Percentiles rank a stretch among this genome's conserved stretches.
Conservation (phyloP, 73 alveolate species). For the Tetrahymena borealis region DNA sequence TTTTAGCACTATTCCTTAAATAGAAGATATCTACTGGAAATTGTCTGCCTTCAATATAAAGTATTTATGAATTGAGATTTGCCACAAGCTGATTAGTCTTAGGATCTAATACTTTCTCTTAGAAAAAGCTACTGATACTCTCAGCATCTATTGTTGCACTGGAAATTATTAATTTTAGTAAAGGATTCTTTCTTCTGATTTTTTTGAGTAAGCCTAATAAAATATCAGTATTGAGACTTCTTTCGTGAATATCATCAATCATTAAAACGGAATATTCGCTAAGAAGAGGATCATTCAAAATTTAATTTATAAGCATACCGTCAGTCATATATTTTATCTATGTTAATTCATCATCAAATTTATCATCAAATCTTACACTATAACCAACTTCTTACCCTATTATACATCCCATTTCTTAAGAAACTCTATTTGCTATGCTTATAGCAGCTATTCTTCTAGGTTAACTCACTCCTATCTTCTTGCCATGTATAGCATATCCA, state of each 20-base stretch:
- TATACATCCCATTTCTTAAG: constrained; percentile 66
- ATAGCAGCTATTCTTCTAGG: constrained; percentile 87
- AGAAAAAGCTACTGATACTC: constrained; percentile 57
- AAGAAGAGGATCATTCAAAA: constrained; percentile 73
- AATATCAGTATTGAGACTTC: constrained; percentile 81
- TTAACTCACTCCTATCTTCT: constrained; percentile 66
- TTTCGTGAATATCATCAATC: constrained; percentile 90
- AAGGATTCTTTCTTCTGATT: constrained; percentile 65
- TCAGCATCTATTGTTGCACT: constrained; percentile 83
- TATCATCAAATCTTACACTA: constrained; percentile 82
- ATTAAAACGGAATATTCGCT: constrained; percentile 72
- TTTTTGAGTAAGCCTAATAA: constrained; percentile 75
- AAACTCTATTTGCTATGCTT: constrained; percentile 78
- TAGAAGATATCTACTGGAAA: constrained; percentile 62
- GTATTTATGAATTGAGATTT: constrained; percentile 13
- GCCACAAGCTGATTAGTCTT: not conserved
- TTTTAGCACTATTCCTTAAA: constrained; percentile 49
- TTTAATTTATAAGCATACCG: constrained; percentile 85
- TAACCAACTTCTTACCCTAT: constrained; percentile 89
- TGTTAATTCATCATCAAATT: constrained; percentile 60
- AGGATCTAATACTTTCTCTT: constrained; percentile 6
- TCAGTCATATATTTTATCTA: constrained; percentile 87
- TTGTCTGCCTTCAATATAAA: constrained; percentile 49
- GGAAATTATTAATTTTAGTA: constrained; percentile 72
- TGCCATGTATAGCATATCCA: constrained; percentile 61